Evolutionary conservation across 176 grass and related monocot genomes (phyloP).

Genomic region (Triticum timopheevii): DNA sequence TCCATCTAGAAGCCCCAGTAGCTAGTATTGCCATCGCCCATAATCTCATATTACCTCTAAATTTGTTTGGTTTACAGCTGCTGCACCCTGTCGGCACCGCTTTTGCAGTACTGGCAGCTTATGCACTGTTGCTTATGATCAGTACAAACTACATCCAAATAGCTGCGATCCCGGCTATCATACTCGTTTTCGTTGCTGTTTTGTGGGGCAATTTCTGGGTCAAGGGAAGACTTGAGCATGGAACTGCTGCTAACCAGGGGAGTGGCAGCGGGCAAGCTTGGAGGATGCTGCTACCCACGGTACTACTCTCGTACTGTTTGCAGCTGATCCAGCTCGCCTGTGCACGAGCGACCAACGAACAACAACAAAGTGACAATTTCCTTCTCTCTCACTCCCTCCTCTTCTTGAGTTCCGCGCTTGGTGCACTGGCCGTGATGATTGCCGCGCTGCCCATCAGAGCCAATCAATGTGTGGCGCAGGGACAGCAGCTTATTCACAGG

Average conservation of each 20-base stretch:
- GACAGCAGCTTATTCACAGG: neutral
- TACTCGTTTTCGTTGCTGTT: neutral
- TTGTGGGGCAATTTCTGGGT: neutral
- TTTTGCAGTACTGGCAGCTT: neutral
- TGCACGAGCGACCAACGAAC: neutral
- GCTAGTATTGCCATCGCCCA: no score
- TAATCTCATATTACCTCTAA: no score
- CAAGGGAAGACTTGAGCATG: neutral
- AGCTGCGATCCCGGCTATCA: neutral
- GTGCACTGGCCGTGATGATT: neutral
- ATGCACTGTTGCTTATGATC: neutral
- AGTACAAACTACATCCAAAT: neutral
- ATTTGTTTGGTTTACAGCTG: neutral
- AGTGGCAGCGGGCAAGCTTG: neutral
- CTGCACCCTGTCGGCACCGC: neutral
- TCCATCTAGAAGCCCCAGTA: no score
- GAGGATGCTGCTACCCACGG: neutral
- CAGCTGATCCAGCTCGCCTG: neutral
- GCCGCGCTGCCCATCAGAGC: neutral
- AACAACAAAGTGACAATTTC: neutral
- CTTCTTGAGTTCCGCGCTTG: neutral
- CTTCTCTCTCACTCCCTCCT: neutral
- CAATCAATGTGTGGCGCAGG: neutral
- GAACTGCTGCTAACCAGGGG: neutral
- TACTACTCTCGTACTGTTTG: neutral